Base-by-base conservation (phyloP, 331 rosid genomes). In the Pyracantha coccinea region DNA sequence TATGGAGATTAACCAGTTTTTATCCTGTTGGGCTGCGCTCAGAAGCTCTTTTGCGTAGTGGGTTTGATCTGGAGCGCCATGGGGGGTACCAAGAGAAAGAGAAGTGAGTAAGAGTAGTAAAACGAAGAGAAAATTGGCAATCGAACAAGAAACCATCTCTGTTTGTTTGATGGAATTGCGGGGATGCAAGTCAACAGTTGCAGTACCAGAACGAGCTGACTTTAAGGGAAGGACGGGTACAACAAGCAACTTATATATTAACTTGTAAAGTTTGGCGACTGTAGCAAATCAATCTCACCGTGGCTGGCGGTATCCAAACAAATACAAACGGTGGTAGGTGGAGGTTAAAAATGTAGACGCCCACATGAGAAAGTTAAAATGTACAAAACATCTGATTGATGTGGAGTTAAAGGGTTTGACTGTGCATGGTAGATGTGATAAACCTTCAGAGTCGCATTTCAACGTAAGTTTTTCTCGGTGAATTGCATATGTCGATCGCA, bases 1-100 rank as follows among this genome's bases (percentile, higher is more conserved):
- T 31, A 86, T 79, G 12, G 85, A 77, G 65, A 89, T 71, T 76
- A 92, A 69, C 96, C 97, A 89, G 24, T 83, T 79, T 38, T 84
- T 88, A 33, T 87, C 88, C 15, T 61, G 68, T 25, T 81, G 83
- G 33, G 94, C 89, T 54, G 80, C 81, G 8, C 53, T 80, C 6
- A 84, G 76, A 78, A 89, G 79, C 81, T 79, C 73, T 74, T 72
- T 45, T 12, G 83, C 83, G 31, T 83, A 80, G 25, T 32, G 59
- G 74, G 55, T 9, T 3, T 75, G 19, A 31, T 60, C 35, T 6
- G 29, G 66, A 14, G 72, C 73, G 57, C 68, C 52, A 13, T 79
- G 73, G 54, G 69, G 20, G 0, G 3, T 19, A 19, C 20, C 20
- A 12, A 66, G 25, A 55, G 15, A 59, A 58, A 77, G 32, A 17